Base-by-base conservation (phyloP, 2,329 filamentous ascomycete species). In the Ambrosiella xylebori region DNA sequence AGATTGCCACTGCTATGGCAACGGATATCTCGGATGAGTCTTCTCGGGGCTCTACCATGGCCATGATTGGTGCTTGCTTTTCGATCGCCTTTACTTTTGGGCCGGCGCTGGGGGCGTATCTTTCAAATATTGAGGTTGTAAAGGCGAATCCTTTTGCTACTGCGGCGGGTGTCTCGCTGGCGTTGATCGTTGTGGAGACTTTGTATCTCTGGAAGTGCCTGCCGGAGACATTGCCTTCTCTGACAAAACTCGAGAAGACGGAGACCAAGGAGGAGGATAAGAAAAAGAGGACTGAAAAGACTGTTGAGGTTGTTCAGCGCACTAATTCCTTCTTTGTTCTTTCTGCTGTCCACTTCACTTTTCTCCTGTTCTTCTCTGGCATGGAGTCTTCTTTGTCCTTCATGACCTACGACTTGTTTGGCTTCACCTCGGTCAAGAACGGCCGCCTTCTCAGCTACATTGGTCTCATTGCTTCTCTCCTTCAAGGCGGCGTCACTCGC, bases 311-410 rank as follows among this genome's bases (percentile, higher is more conserved):
- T 19, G 60, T 69, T 27, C 70, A 72, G 64, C 76, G 85, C 59
- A 95, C 88, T 2, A 97, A 97, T 71, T 88, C 85, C 2, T 88
- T 93, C 64, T 71, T 80, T 37, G 68, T 95, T 11, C 81, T 98
- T 52, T 96, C 96, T 68, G 71, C 84, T 1, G 83, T 88, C 0
- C 93, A 98, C 70, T 85, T 97, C 66, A 73, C 84, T 52, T 98
- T 98, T 70, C 82, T 98, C 61, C 81, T 98, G 11, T 95, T 95
- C 71, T 98, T 98, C 72, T 95, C 88, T 1, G 93, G 93, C 61
- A 91, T 98, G 85, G 93, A 98, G 68, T 97, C 95, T 70, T 95
- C 89, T 0, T 78, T 98, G 2, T 90, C 93, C 0, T 98, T 98
- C 69, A 90, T 98, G 81, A 97, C 91, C 0, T 95, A 93, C 65